These are phyloP conservation scores for Salvia splendens DNA, from an alignment of 257 asterid species.

Conservation along the genomic window DNA sequence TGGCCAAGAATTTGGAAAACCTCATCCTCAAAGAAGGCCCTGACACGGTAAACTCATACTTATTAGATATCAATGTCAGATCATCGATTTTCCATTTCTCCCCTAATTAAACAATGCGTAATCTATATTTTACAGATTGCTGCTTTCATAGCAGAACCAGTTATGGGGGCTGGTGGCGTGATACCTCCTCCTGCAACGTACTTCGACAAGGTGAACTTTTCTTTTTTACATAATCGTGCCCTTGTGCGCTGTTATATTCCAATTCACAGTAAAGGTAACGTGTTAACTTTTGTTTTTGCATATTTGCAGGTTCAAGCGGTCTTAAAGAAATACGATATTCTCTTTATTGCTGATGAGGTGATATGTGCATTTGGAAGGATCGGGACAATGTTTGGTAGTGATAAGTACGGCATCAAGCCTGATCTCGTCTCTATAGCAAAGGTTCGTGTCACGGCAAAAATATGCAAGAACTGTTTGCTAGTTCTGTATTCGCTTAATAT, in stretches of 20 bases:
- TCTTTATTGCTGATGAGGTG: slow-evolving; percentile 94
- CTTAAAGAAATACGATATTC: slow-evolving; percentile 76
- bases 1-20: slow-evolving; percentile 87
- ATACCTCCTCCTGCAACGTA: slow-evolving; percentile 92
- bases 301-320: slow-evolving; percentile 81
- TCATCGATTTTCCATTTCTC: slow-evolving; percentile 4
- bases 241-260: background rate
- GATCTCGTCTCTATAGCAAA: slow-evolving; percentile 90
- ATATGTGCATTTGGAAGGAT: slow-evolving; percentile 96
- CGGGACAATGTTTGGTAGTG: slow-evolving; percentile 92
- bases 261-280: background rate
- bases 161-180: slow-evolving; percentile 99
- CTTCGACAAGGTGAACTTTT: slow-evolving; percentile 70
- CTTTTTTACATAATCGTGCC: background rate
- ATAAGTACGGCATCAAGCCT: slow-evolving; percentile 85
- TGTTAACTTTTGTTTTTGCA: background rate
- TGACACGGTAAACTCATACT: slow-evolving; percentile 69
- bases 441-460: slow-evolving; percentile 39
- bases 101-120: background rate
- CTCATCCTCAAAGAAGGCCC: slow-evolving; percentile 94
- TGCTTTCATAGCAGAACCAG: slow-evolving; percentile 96
- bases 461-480: slow-evolving; percentile 11
- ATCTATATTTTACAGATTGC: slow-evolving; percentile 59
- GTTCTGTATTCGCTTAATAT: background rate
- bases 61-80: background rate